Evolutionary conservation across 768 basidiomycete genomes (phyloP).

Genomic region (Suillus ampliporus): DNA sequence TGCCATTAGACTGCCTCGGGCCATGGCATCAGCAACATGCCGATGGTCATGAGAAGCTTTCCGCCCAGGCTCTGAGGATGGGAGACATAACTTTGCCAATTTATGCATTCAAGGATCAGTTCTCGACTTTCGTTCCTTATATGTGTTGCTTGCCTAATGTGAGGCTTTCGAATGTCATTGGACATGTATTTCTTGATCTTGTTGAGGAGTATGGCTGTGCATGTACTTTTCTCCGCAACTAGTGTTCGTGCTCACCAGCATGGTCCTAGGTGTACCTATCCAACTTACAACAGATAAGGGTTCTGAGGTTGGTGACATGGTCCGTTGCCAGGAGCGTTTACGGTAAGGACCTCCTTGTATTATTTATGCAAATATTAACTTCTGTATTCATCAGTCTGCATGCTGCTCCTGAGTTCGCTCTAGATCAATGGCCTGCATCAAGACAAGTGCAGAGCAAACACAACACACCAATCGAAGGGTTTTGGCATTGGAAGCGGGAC

Average conservation of each 20-base stretch:
- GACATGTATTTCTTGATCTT: no score
- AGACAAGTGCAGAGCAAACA: conserved; percentile 25
- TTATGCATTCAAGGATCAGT: conserved; percentile 29
- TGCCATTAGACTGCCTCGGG: conserved; percentile 20
- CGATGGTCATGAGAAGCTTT: conserved; percentile 37
- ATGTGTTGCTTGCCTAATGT: conserved; percentile 30
- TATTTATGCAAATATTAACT: no score
- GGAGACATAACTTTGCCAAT: conserved; percentile 23
- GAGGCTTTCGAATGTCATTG: conserved; percentile 6
- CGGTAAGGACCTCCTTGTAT: no score
- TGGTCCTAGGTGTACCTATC: no score
- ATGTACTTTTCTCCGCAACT: no score
- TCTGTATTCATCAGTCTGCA: no score
- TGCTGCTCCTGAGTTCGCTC: conserved; percentile 7
- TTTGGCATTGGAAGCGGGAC: conserved; percentile 25
- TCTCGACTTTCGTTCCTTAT: conserved; percentile 18
- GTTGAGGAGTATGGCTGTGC: no score
- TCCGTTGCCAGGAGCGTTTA: no score
- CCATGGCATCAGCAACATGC: conserved; percentile 27
- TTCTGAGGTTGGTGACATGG: no score
- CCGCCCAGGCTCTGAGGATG: conserved; percentile 24
- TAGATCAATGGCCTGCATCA: conserved; percentile 19
- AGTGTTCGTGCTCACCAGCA: no score
- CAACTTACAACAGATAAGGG: no score
- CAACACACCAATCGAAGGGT: conserved; percentile 33